These are phyloP conservation scores for Sporothrix luriei DNA, from an alignment of 2,329 filamentous ascomycete species.

Conservation along the genomic window DNA sequence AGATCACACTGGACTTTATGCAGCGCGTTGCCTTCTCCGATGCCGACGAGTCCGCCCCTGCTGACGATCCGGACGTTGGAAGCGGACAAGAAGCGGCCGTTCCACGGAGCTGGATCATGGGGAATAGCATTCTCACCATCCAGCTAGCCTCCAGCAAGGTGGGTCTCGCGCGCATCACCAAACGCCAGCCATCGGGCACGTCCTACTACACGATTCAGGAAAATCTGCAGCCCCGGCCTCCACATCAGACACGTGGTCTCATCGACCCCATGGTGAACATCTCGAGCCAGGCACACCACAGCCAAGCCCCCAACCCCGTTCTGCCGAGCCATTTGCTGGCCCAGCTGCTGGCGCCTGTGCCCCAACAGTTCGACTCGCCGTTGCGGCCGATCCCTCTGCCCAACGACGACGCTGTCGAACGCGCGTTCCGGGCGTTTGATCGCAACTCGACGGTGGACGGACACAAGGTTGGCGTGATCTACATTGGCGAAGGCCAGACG, in stretches of 20 bases:
- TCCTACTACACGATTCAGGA: constrained; percentile 63
- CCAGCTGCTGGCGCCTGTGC: constrained; percentile 66
- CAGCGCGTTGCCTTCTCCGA: constrained; percentile 85
- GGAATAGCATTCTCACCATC: constrained; percentile 72
- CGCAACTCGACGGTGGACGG: constrained; percentile 87
- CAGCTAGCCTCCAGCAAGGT: constrained; percentile 65
- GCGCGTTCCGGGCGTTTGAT: constrained; percentile 81
- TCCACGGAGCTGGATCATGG: constrained; percentile 68
- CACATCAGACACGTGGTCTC: constrained; percentile 50
- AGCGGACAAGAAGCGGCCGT: constrained; percentile 66
- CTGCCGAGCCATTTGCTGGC: constrained; percentile 75
- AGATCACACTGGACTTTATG: constrained; percentile 94
- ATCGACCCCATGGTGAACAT: constrained; percentile 24
- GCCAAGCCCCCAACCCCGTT: constrained; percentile 61
- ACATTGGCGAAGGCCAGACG: constrained; percentile 84
- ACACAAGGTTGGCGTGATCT: constrained; percentile 93
- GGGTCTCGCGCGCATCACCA: constrained; percentile 71
- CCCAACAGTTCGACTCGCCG: constrained; percentile 57
- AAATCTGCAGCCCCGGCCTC: constrained; percentile 60
- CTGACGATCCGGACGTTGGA: constrained; percentile 62
- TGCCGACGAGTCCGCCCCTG: constrained; percentile 68
- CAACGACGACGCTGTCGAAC: constrained; percentile 65
- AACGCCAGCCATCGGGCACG: constrained; percentile 70
- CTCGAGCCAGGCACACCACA: constrained; percentile 37
- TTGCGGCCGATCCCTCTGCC: constrained; percentile 76